Evolutionary conservation across 1,284 basidiomycete species (phyloP), one percentile per base, ranked within the genome.

Genomic region (Tranzscheliella williamsii): DNA sequence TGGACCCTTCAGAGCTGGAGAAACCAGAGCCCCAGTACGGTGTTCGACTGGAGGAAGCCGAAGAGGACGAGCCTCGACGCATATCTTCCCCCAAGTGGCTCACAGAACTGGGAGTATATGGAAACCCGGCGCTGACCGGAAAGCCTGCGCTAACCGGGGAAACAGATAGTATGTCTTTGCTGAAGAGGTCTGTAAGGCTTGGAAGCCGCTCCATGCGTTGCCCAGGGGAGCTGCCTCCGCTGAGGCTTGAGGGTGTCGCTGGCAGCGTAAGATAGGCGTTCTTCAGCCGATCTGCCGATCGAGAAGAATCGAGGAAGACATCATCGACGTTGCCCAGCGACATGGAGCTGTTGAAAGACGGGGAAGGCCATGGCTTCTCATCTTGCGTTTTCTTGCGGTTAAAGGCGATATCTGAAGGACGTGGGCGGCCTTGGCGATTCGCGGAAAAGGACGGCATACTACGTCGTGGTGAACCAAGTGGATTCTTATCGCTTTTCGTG

Each of bases 281-380:
- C 15, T 51, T 44, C 12, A 61, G 43, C 1, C 51, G 42, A 32
- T 61, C 57, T 2, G 51, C 47, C 0, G 53, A 49, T 22, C 53
- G 36, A 2, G 38, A 44, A 5, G 48, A 45, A 34, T 63, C 60
- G 24, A 41, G 48, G 34, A 63, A 63, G 20, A 63, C 60, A 30
- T 63, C 60, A 7, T 63, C 60, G 0, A 50, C 46, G 6, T 53
- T 45, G 8, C 42, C 36, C 5, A 63, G 45, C 1, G 50, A 53
- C 60, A 63, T 57, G 20, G 60, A 57, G 50, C 54, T 58, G 38
- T 63, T 63, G 46, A 63, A 63, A 2, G 60, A 63, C 11, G 60
- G 60, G 18, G 60, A 63, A 20, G 54, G 50, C 60, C 57, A 50
- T 3, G 60, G 41, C 24, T 53, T 57, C 12, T 63, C 60, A 11